A percentile compares a stretch with the other conserved stretches of the same genome.
phyloP scores from a whole-genome alignment of 495 filamentous ascomycete genomes.

The Evansstolkia leycettana region DNA sequence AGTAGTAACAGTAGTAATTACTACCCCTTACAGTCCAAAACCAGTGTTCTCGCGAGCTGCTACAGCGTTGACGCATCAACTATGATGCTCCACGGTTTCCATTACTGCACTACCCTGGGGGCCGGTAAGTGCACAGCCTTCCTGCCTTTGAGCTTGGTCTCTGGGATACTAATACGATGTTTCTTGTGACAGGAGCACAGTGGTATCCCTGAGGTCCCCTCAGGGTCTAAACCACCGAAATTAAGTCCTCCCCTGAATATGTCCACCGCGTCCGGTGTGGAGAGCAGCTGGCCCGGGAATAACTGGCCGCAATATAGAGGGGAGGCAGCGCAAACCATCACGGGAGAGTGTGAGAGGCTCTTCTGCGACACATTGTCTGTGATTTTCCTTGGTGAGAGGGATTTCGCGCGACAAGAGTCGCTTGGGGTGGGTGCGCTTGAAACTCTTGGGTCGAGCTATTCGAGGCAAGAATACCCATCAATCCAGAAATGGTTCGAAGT shows the following conservation, averaged over 20 bases:
- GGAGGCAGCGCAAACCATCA: slow-evolving; percentile 90
- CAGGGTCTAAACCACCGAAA: slow-evolving; percentile 54
- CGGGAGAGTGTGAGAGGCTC: slow-evolving; percentile 99
- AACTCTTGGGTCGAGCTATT: slow-evolving; percentile 18
- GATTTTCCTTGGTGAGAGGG: slow-evolving; percentile 94
- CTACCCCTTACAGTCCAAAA: slow-evolving; percentile 49
- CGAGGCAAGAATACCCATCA: slow-evolving; percentile 15
- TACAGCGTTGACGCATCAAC: slow-evolving; percentile 51
- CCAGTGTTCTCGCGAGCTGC: slow-evolving; percentile 73
- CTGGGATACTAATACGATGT: slow-evolving; percentile 4
- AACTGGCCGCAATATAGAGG: slow-evolving; percentile 44
- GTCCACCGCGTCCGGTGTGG: slow-evolving; percentile 31
- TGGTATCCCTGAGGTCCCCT: slow-evolving; percentile 96
- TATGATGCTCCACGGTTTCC: slow-evolving; percentile 61
- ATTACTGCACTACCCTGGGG: slow-evolving; percentile 86
- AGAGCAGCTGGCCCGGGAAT: slow-evolving; percentile 34
- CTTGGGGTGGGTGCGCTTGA: slow-evolving; percentile 63
- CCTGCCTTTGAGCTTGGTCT: slow-evolving; percentile 1
- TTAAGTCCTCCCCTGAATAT: slow-evolving; percentile 75
- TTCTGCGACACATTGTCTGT: slow-evolving; percentile 87
- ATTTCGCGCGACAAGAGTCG: slow-evolving; percentile 47
- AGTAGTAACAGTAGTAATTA: slow-evolving; percentile 55
- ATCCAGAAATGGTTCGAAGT: slow-evolving; percentile 60
- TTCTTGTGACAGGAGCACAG: slow-evolving; percentile 54
- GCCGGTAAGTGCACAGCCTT: slow-evolving; percentile 40